These are phyloP conservation scores for Bocquillonia castaneifolia DNA, from an alignment of 441 rosid species.

Conservation along the genomic window DNA sequence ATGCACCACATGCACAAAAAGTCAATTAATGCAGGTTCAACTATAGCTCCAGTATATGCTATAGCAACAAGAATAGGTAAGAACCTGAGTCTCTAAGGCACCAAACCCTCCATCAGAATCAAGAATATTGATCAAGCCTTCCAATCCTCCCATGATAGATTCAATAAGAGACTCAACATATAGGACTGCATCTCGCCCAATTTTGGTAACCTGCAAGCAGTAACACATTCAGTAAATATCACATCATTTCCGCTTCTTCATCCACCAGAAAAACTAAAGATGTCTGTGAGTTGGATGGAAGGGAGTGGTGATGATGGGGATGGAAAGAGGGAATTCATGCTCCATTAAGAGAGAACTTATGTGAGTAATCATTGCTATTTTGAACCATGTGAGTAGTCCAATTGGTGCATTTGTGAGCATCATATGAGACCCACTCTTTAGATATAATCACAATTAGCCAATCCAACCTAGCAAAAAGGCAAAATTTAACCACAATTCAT, in stretches of 20 bases:
- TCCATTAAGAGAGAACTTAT: background rate
- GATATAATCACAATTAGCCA: too few relatives aligned
- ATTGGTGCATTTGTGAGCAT: too few relatives aligned
- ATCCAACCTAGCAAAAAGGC: too few relatives aligned
- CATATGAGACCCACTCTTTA: too few relatives aligned
- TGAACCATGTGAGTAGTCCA: too few relatives aligned
- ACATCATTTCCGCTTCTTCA: background rate
- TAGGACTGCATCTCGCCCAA: constrained; percentile 92
- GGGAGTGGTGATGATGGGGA: background rate
- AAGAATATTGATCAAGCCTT: constrained; percentile 95
- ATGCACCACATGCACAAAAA: constrained; percentile 19
- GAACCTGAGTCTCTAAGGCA: constrained; percentile 93
- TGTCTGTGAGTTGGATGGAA: too few relatives aligned
- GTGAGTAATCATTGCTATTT: too few relatives aligned
- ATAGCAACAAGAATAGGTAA: constrained; percentile 20
- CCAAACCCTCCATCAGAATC: constrained; percentile 99
- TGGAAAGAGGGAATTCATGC: background rate
- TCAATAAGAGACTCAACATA: constrained; percentile 98
- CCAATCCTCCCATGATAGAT: constrained; percentile 98
- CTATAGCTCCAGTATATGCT: background rate
- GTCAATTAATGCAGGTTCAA: background rate
- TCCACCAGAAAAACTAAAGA: too few relatives aligned
- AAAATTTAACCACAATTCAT: too few relatives aligned
- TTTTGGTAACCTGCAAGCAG: constrained; percentile 72
- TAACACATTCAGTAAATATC: constrained; percentile 16